Conservation (phyloP, 805 yeast species). For the Kockiozyma suomiensis region DNA sequence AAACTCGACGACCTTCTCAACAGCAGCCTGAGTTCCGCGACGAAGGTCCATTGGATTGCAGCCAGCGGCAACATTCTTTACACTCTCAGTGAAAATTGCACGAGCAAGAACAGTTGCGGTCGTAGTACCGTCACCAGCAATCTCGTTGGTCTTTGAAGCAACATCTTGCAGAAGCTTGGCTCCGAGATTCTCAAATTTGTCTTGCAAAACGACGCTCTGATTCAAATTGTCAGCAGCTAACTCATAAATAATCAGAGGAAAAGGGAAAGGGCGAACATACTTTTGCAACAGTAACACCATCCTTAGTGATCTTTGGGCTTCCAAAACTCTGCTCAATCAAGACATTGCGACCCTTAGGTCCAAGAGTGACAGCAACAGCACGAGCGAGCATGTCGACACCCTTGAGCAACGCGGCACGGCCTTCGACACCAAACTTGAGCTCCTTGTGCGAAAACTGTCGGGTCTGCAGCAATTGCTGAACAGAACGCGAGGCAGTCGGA, state of each 20-base stretch:
- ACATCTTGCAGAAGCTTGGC: constrained; percentile 90
- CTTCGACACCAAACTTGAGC: constrained; percentile 94
- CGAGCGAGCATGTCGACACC: constrained; percentile 96
- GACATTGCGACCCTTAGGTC: constrained; percentile 98
- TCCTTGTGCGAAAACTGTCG: constrained; percentile 66
- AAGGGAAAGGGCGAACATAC: constrained; percentile 5
- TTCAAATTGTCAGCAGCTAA: background rate
- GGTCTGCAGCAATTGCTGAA: constrained; percentile 11
- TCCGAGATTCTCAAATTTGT: constrained; percentile 95
- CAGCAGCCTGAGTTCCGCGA: constrained; percentile 97
- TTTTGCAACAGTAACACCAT: constrained; percentile 96
- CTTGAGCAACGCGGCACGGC: constrained; percentile 87
- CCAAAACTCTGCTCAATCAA: constrained; percentile 96
- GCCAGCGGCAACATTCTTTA: constrained; percentile 97
- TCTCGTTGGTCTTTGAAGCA: constrained; percentile 94
- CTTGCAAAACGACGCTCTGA: constrained; percentile 59
- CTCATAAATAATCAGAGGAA: no score
- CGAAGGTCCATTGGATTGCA: constrained; percentile 98
- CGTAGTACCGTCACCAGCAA: constrained; percentile 99
- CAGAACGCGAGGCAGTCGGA: constrained; percentile 8
- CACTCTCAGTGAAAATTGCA: constrained; percentile 91
- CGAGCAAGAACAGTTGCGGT: constrained; percentile 96
- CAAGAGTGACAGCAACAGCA: constrained; percentile 94
- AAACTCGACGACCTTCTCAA: constrained; percentile 84
- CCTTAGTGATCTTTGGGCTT: constrained; percentile 97